These are phyloP conservation scores for Biscogniauxia marginata DNA, from an alignment of 2,329 filamentous ascomycete genomes.

Conservation along the genomic window DNA sequence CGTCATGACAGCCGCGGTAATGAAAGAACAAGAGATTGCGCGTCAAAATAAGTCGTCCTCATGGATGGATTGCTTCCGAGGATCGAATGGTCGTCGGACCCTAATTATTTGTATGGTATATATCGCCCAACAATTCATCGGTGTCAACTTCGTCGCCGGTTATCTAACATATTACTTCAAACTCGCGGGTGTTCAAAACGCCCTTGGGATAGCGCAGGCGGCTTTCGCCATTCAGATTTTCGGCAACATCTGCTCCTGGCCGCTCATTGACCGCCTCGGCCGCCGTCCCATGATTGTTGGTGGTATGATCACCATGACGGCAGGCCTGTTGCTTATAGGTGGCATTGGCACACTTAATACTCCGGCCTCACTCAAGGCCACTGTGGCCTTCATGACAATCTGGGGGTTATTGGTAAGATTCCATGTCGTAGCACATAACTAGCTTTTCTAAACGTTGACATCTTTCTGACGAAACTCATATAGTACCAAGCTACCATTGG, in stretches of 20 bases:
- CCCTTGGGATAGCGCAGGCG: background rate
- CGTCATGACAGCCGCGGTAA: background rate
- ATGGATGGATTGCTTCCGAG: constrained; percentile 31
- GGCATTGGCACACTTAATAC: background rate
- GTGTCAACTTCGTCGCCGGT: constrained; percentile 31
- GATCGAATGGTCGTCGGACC: constrained; percentile 28
- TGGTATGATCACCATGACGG: background rate
- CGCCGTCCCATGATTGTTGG: background rate
- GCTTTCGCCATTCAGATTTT: background rate
- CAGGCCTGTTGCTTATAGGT: background rate
- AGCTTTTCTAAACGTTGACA: background rate
- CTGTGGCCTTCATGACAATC: constrained; percentile 11
- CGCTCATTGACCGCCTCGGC: background rate
- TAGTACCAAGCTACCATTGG: background rate
- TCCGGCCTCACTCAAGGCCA: constrained; percentile 4
- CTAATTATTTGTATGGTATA: constrained; percentile 34
- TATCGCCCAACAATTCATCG: constrained; percentile 31
- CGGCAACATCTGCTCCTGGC: background rate
- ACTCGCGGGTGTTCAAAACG: background rate
- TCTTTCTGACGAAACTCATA: no score
- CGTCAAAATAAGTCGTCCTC: constrained; percentile 10
- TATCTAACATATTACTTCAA: constrained; percentile 21
- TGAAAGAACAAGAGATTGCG: constrained; percentile 20
- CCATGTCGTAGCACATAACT: background rate
- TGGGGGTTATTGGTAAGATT: constrained; percentile 3